Conservation (phyloP, 2,329 filamentous ascomycete genomes). For the Thelonectria olida region DNA sequence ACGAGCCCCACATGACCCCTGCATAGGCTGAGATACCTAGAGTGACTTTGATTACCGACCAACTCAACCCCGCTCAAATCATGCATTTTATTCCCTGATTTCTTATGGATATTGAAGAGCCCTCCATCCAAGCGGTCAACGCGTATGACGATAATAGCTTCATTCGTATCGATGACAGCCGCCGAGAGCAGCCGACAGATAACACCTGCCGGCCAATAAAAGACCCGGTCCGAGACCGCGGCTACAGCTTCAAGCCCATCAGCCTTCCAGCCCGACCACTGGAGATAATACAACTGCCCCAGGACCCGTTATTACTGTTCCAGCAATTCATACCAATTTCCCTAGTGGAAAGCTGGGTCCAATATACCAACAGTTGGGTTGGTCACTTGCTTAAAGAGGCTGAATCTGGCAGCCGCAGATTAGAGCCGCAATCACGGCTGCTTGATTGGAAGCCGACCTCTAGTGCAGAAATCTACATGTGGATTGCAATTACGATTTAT, state of each 20-base stretch:
- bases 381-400: not conserved
- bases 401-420: not conserved
- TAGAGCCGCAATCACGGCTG: no score
- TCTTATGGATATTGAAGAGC: not conserved
- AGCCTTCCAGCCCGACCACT: not conserved
- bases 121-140: conserved; percentile 1
- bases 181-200: not conserved
- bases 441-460: conserved; percentile 8
- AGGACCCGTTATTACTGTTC: conserved; percentile 4
- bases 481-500: conserved; percentile 18
- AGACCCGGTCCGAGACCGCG: not conserved
- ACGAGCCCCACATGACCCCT: no score
- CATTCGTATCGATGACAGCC: conserved; percentile 1
- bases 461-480: conserved; percentile 14
- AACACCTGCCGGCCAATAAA: conserved; percentile 5
- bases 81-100: not conserved
- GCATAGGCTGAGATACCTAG: no score
- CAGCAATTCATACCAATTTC: no score
- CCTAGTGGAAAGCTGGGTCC: conserved; percentile 11
- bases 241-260: conserved; percentile 1
- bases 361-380: conserved; percentile 11
- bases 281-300: not conserved
- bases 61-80: not conserved
- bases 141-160: conserved; percentile 9
- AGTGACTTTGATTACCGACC: no score